These are phyloP conservation scores for Cystofilobasidium bisporidii DNA, from an alignment of 768 basidiomycete species.

Conservation along the genomic window DNA sequence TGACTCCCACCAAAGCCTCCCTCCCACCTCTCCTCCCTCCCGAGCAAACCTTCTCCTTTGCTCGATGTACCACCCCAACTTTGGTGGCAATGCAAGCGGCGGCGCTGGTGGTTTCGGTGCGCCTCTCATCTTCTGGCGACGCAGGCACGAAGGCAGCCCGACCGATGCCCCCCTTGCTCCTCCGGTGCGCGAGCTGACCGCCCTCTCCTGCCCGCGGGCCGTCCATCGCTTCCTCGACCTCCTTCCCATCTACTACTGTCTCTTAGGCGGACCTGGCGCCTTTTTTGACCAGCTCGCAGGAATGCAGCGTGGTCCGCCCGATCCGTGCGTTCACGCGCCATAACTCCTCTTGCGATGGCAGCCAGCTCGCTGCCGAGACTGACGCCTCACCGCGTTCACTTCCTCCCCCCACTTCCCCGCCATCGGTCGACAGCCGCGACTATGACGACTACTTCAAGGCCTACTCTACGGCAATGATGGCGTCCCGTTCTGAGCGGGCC, in stretches of 20 bases:
- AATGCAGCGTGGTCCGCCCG: slow-evolving; percentile 19
- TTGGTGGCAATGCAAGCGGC: slow-evolving; percentile 4
- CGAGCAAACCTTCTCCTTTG: neutral
- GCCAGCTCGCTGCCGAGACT: neutral
- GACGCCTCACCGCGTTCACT: no score
- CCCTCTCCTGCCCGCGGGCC: no score
- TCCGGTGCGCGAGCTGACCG: no score
- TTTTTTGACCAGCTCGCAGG: slow-evolving; percentile 29
- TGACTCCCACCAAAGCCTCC: neutral
- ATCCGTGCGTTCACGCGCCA: slow-evolving; percentile 9
- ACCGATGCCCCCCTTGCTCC: no score
- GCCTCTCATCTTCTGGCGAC: neutral
- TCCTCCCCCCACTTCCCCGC: no score
- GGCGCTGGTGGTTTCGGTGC: slow-evolving; percentile 16
- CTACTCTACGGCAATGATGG: slow-evolving; percentile 86
- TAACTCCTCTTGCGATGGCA: neutral
- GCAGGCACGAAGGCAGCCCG: no score
- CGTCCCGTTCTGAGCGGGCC: slow-evolving; percentile 58
- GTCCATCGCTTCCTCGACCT: no score
- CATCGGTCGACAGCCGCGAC: slow-evolving; percentile 40
- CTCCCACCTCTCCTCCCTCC: neutral
- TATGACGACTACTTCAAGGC: slow-evolving; percentile 92
- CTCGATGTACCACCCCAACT: slow-evolving; percentile 22
- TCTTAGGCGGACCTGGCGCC: slow-evolving; percentile 23
- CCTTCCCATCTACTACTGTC: neutral